These are phyloP conservation scores for Atalantia buxifolia DNA, from an alignment of 345 rosid species.

Conservation along the genomic window DNA sequence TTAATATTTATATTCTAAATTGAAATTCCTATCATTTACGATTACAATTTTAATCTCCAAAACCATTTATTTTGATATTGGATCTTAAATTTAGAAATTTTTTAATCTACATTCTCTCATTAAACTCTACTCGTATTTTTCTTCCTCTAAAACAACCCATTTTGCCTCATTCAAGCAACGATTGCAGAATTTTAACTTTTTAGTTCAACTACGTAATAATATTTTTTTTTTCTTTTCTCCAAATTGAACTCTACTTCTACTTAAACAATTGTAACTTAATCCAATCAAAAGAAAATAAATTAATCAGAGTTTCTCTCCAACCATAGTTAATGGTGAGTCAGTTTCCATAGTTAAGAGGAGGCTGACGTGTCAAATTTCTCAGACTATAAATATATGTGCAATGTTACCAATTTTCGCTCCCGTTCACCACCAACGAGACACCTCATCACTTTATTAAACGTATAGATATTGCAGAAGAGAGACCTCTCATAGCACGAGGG, in stretches of 20 bases:
- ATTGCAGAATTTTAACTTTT: too few relatives aligned
- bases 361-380: constrained; percentile 25
- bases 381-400: constrained; percentile 12
- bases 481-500: constrained; percentile 14
- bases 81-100: too few relatives aligned
- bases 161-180: too few relatives aligned
- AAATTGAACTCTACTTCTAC: background rate
- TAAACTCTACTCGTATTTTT: too few relatives aligned
- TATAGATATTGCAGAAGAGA: constrained; percentile 37
- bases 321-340: constrained; percentile 25
- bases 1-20: too few relatives aligned
- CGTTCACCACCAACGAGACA: constrained; percentile 26
- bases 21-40: too few relatives aligned
- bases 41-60: too few relatives aligned
- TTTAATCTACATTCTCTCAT: too few relatives aligned
- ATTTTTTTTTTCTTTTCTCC: too few relatives aligned
- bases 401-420: background rate
- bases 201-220: too few relatives aligned
- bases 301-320: constrained; percentile 13
- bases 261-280: background rate
- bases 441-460: constrained; percentile 42
- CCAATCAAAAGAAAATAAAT: background rate
- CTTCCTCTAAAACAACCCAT: too few relatives aligned
- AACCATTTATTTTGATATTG: too few relatives aligned
- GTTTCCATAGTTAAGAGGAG: constrained; percentile 24